These are phyloP conservation scores for Salix exigua DNA, from an alignment of 345 rosid genomes.

Conservation along the genomic window DNA sequence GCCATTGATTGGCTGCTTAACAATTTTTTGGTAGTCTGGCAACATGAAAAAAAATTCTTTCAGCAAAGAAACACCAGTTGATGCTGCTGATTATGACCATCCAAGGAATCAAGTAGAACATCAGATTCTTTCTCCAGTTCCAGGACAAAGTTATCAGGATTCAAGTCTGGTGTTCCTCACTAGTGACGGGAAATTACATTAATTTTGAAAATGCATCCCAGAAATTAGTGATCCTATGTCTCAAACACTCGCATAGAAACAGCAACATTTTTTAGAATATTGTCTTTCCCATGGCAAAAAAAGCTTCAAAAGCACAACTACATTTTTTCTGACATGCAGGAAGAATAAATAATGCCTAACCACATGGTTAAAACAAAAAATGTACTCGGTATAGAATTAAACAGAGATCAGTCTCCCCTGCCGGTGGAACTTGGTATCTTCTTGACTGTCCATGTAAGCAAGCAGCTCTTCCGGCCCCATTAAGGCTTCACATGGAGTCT, in stretches of 20 bases:
- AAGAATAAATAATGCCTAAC: neutral
- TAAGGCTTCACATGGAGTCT: conserved; percentile 80
- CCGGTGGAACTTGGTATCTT: conserved; percentile 47
- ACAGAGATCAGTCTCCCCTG: conserved; percentile 23
- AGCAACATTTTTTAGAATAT: neutral
- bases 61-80: neutral
- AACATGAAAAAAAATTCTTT: conserved; percentile 24
- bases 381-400: neutral
- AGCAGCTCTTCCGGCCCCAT: conserved; percentile 81
- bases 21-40: neutral
- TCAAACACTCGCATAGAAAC: neutral
- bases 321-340: conserved; percentile 40
- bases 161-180: neutral
- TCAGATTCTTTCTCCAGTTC: conserved; percentile 13
- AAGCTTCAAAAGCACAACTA: conserved; percentile 43
- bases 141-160: conserved; percentile 27
- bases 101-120: conserved; percentile 5
- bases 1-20: neutral
- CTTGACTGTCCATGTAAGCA: conserved; percentile 67
- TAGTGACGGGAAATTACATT: neutral
- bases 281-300: conserved; percentile 16
- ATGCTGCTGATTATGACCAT: neutral
- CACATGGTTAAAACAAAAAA: neutral
- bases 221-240: too few relatives aligned
- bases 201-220: too few relatives aligned